Evolutionary conservation across 495 filamentous ascomycete genomes (phyloP).

Genomic region (Xylaria venustula): DNA sequence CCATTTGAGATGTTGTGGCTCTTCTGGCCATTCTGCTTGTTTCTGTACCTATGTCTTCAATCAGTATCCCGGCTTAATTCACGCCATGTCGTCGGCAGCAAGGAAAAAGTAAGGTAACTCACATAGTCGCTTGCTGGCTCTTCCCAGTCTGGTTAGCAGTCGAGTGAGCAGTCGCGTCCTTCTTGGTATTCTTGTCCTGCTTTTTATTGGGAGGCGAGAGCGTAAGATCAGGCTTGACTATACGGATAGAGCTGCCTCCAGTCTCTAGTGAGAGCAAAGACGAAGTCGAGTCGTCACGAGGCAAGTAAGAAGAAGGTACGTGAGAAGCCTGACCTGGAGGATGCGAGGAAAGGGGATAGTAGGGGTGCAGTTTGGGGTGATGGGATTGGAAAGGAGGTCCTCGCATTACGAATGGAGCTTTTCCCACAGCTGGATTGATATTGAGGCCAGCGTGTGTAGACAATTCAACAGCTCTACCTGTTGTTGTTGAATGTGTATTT

Average conservation of each 20-base stretch:
- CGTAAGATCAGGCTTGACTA: conserved; percentile 7
- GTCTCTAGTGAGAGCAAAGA: neutral
- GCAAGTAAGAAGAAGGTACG: neutral
- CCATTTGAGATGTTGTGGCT: neutral
- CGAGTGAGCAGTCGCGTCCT: neutral
- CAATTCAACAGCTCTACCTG: neutral
- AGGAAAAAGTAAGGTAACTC: neutral
- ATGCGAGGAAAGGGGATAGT: neutral
- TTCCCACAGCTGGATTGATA: neutral
- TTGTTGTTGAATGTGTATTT: neutral
- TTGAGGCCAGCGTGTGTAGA: neutral
- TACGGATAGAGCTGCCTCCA: conserved; percentile 1
- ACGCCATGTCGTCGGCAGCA: neutral
- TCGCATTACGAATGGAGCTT: neutral
- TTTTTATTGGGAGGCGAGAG: neutral
- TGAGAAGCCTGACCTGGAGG: neutral
- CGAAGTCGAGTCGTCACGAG: neutral
- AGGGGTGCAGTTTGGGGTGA: neutral
- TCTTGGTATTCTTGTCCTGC: neutral
- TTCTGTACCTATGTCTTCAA: neutral
- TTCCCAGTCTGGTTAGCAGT: neutral
- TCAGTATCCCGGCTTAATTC: neutral
- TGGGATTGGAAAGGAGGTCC: neutral
- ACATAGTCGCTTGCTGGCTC: neutral
- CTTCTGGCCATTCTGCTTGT: neutral